Conservation (phyloP, 805 yeast genomes). For the Barnettozyma sucrosica region DNA sequence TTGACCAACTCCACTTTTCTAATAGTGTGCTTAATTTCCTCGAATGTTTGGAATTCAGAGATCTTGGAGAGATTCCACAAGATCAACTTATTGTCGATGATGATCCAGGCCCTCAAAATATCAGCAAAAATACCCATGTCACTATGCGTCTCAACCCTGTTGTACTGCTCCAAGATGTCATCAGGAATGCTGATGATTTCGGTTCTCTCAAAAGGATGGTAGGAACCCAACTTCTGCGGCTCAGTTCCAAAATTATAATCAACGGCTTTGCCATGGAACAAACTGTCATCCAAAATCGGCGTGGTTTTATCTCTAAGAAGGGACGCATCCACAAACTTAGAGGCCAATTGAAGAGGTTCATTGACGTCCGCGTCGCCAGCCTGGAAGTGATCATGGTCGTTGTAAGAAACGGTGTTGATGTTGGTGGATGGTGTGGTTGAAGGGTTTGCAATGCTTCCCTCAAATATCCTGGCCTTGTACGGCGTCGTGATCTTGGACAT, state of each 20-base stretch:
- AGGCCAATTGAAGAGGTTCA: slow-evolving; percentile 48
- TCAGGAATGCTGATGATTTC: slow-evolving; percentile 73
- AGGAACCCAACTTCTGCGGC: slow-evolving; percentile 39
- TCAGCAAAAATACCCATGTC: slow-evolving; percentile 82
- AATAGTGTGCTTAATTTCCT: slow-evolving; percentile 74
- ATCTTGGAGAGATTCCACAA: slow-evolving; percentile 74
- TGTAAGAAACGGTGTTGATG: slow-evolving; percentile 11
- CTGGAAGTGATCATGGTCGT: slow-evolving; percentile 28
- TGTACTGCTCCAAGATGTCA: slow-evolving; percentile 66
- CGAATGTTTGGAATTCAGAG: slow-evolving; percentile 72
- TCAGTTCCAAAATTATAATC: slow-evolving; percentile 62
- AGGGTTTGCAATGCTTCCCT: slow-evolving; percentile 5
- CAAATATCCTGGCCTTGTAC: slow-evolving; percentile 18
- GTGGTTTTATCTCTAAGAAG: slow-evolving; percentile 54
- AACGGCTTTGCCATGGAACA: slow-evolving; percentile 49
- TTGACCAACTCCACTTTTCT: slow-evolving; percentile 69
- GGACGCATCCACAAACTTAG: slow-evolving; percentile 55
- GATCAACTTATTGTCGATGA: slow-evolving; percentile 71
- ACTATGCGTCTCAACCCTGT: slow-evolving; percentile 57
- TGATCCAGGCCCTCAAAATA: slow-evolving; percentile 79
- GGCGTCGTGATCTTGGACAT: slow-evolving; percentile 18
- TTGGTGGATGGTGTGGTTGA: slow-evolving; percentile 8
- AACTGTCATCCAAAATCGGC: slow-evolving; percentile 44
- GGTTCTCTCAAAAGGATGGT: slow-evolving; percentile 73
- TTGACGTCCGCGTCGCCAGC: slow-evolving; percentile 28